These are phyloP conservation scores for Lentinula guzmanii DNA, from an alignment of 768 basidiomycete genomes.

Conservation along the genomic window DNA sequence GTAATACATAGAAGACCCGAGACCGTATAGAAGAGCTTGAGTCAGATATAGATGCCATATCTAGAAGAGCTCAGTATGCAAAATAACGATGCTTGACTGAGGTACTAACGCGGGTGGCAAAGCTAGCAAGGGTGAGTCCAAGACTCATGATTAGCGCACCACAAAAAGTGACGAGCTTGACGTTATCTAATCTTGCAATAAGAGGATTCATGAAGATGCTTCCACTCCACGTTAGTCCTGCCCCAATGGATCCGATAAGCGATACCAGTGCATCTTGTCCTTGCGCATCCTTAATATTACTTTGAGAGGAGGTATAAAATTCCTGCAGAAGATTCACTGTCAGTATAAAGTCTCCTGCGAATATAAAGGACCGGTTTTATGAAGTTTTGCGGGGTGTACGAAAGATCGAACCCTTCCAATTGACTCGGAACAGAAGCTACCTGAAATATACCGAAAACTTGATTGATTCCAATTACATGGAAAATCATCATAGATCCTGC, in stretches of 20 bases:
- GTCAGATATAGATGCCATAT: constrained; percentile 39
- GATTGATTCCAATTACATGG: constrained; percentile 38
- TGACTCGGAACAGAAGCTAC: constrained; percentile 12
- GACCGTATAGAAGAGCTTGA: constrained; percentile 34
- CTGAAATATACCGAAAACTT: constrained; percentile 38
- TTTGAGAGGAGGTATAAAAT: constrained; percentile 33
- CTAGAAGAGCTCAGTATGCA: constrained; percentile 13
- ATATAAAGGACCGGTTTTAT: too few species aligned
- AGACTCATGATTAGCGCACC: constrained; percentile 36
- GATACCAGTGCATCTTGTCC: constrained; percentile 35
- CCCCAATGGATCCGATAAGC: constrained; percentile 35
- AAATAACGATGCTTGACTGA: background rate
- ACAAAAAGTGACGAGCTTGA: constrained; percentile 27
- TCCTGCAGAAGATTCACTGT: constrained; percentile 20
- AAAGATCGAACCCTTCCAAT: background rate
- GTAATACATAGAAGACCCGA: constrained; percentile 38
- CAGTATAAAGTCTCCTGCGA: too few species aligned
- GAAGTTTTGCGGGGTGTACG: too few species aligned
- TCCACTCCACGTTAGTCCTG: constrained; percentile 41
- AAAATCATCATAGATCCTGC: constrained; percentile 39
- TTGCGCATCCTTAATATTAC: constrained; percentile 26
- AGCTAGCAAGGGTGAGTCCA: constrained; percentile 34
- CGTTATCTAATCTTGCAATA: constrained; percentile 24
- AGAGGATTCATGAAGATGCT: constrained; percentile 37
- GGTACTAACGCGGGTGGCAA: constrained; percentile 25